Evolutionary conservation across 2,329 filamentous ascomycete genomes (phyloP), one percentile per base, ranked within the genome.

Genomic region (Aspergillus transmontanensis): DNA sequence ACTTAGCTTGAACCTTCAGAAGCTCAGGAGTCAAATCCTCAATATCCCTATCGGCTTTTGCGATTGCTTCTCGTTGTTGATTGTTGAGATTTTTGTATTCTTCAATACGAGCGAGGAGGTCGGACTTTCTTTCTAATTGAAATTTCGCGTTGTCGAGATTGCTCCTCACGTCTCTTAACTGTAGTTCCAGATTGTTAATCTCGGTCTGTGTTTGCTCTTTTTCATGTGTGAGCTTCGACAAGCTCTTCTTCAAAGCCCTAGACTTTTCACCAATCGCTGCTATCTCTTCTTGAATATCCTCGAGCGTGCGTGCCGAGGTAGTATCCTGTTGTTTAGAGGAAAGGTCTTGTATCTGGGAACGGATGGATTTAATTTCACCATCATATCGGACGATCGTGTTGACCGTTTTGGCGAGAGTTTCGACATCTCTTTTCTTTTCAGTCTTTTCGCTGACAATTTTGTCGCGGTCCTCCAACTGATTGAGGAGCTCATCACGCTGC

Each of bases 271-370:
- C 86, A 61, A 89, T 84, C 21, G 81, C 79, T 55, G 87, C 87
- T 65, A 93, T 87, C 55, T 93, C 87, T 59, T 91, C 89, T 70
- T 95, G 91, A 59, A 98, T 93, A 68, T 95, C 91, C 59, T 96
- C 91, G 7, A 93, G 85, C 34, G 91, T 91, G 65, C 92, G 87
- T 16, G 87, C 85, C 11, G 84, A 77, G 14, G 86, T 86, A 30
- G 85, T 83, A 16, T 89, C 86, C 71, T 90, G 88, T 73, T 97
- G 91, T 69, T 93, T 93, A 10, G 88, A 88, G 62, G 87, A 84
- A 57, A 97, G 86, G 59, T 91, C 88, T 61, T 90, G 84, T 57
- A 97, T 90, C 75, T 97, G 90, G 45, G 80, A 80, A 71, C 91
- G 87, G 6, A 92, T 88, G 43, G 89, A 88, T 54, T 83, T 82